Conservation (phyloP, 2,329 filamentous ascomycete genomes). For the Bimuria novae-zelandiae region DNA sequence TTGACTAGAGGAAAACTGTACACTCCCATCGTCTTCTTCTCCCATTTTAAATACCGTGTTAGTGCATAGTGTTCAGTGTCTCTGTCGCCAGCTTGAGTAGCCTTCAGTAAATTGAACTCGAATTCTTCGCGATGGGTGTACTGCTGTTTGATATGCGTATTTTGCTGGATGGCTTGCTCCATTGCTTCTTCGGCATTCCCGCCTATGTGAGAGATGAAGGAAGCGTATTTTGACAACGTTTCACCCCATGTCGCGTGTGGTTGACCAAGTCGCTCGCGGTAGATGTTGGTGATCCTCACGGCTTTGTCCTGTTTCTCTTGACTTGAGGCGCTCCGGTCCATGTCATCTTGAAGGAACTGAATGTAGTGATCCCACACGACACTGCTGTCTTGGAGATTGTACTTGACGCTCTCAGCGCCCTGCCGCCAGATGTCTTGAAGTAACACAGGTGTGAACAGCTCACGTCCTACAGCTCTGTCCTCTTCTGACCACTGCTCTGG, state of each 20-base stretch:
- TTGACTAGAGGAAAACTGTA: constrained; percentile 60
- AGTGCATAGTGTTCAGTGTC: constrained; percentile 61
- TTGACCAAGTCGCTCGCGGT: constrained; percentile 70
- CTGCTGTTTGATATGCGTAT: constrained; percentile 66
- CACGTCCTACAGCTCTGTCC: constrained; percentile 69
- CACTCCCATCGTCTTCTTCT: constrained; percentile 65
- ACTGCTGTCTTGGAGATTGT: constrained; percentile 76
- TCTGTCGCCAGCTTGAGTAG: constrained; percentile 60
- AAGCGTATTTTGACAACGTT: constrained; percentile 75
- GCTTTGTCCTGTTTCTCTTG: constrained; percentile 61
- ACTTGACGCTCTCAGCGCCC: constrained; percentile 72
- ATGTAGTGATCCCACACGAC: constrained; percentile 80
- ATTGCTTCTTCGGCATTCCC: constrained; percentile 75
- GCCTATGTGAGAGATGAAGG: constrained; percentile 73
- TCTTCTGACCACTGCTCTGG: constrained; percentile 62
- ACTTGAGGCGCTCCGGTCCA: constrained; percentile 58
- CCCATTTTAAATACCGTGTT: constrained; percentile 81
- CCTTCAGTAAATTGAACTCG: constrained; percentile 68
- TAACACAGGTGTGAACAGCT: constrained; percentile 71
- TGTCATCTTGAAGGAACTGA: constrained; percentile 70
- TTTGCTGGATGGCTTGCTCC: constrained; percentile 67
- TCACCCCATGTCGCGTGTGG: constrained; percentile 77
- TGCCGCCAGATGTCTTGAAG: constrained; percentile 73
- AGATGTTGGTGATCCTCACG: constrained; percentile 64
- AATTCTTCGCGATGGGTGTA: constrained; percentile 68